phyloP scores from a whole-genome alignment of 2,329 filamentous ascomycete species.

The Aureobasidium subglaciale region DNA sequence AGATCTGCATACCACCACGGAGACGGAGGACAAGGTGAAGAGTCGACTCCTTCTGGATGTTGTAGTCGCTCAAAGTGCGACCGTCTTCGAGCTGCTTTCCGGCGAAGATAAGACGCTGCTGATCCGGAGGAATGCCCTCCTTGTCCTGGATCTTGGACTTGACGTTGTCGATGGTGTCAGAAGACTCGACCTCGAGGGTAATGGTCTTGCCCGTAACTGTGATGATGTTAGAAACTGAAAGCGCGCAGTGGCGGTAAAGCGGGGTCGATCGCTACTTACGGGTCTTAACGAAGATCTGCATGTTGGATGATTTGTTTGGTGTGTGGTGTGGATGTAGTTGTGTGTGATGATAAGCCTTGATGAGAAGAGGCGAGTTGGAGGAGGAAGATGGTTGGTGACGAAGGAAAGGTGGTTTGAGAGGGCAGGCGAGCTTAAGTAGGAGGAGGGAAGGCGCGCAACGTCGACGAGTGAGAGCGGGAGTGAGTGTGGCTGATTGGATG shows the following conservation, averaged over 20 bases:
- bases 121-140: conserved; percentile 92
- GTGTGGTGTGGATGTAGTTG: conserved; percentile 20
- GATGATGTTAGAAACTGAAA: conserved; percentile 28
- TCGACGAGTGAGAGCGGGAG: conserved; percentile 7
- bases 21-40: conserved; percentile 59
- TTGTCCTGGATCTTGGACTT: conserved; percentile 98
- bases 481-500: conserved; percentile 15
- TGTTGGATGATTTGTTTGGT: conserved; percentile 33
- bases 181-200: conserved; percentile 61
- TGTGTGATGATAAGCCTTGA: conserved; percentile 13
- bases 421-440: conserved; percentile 6
- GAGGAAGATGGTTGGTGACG: neutral
- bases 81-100: conserved; percentile 96
- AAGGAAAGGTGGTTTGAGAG: neutral
- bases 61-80: conserved; percentile 84
- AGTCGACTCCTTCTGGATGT: conserved; percentile 72
- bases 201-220: conserved; percentile 61
- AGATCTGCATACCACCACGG: conserved; percentile 62
- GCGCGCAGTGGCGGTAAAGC: conserved; percentile 22
- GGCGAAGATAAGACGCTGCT: conserved; percentile 92
- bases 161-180: conserved; percentile 91
- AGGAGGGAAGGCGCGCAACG: neutral
- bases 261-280: conserved; percentile 51
- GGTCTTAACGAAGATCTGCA: conserved; percentile 99
- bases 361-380: neutral